Conservation (phyloP, 495 filamentous ascomycete genomes). For the Rhypophila decipiens region DNA sequence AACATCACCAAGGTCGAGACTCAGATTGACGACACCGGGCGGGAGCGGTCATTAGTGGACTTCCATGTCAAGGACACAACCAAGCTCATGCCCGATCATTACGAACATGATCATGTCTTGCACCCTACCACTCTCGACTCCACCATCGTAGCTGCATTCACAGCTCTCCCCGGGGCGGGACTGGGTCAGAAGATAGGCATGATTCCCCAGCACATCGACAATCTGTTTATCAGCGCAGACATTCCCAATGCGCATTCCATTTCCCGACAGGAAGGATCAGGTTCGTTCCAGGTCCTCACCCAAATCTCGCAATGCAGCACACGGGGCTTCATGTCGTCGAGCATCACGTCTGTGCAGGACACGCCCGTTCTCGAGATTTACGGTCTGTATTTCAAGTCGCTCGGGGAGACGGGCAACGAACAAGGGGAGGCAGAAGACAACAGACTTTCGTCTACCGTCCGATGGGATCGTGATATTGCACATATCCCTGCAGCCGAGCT, state of each 20-base stretch:
- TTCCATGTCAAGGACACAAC: not conserved
- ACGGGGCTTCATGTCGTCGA: too few species aligned
- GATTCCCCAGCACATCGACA: not conserved
- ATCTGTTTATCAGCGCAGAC: not conserved
- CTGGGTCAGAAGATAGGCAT: constrained; percentile 2
- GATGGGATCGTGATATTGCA: too few species aligned
- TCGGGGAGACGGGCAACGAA: too few species aligned
- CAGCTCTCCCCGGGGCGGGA: constrained; percentile 15
- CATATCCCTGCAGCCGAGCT: too few species aligned
- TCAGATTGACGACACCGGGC: not conserved
- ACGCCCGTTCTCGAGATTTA: too few species aligned
- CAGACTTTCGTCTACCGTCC: too few species aligned
- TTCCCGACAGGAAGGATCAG: not conserved
- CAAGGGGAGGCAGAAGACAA: too few species aligned
- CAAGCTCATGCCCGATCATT: not conserved
- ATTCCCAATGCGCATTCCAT: not conserved
- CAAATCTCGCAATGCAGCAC: too few species aligned
- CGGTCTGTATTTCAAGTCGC: too few species aligned
- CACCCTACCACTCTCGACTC: constrained; percentile 38
- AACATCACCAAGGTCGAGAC: constrained; percentile 9
- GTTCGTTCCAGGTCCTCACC: not conserved
- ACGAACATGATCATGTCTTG: constrained; percentile 14
- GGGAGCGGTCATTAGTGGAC: not conserved
- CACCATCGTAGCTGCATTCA: constrained; percentile 14
- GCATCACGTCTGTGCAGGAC: too few species aligned